Base-by-base conservation (phyloP, 176 grass and related monocot species). In the Lolium multiflorum region DNA sequence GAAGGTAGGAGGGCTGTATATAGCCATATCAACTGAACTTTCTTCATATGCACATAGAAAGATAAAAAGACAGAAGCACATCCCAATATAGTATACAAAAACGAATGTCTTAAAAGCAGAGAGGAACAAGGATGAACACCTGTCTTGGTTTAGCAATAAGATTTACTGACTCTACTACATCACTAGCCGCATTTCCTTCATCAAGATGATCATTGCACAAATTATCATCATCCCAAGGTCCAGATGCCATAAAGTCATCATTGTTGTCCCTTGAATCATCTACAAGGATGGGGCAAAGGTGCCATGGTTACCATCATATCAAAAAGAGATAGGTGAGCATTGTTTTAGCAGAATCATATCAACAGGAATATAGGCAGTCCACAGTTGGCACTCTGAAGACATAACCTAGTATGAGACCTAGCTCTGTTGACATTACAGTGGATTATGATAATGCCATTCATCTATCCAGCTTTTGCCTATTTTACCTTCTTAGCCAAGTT, bases 131-230 rank as follows among this genome's bases (percentile, higher is more conserved):
- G 20, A 55, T 62, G 65, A 35, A 35, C 75, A 98, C 96, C 92
- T 98, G 93, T 76, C 96, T 94, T 26, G 93, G 96, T 83, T 94
- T 91, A 84, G 81, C 38, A 61, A 96, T 85, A 78, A 98, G 91
- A 82, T 78, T 91, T 28, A 91, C 92, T 80, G 84, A 76, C 37
- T 94, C 93, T 71, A 89, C 90, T 79, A 78, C 69, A 81, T 85
- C 89, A 74, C 84, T 90, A 85, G 43, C 82, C 18, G 67, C 73
- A 87, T 89, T 81, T 74, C 82, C 94, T 85, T 92, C 92, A 81
- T 96, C 82, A 50, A 74, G n/a, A 6, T 94, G 20, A 88, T 96
- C 88, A 74, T 61, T 86, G 48, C 81, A 83, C 43, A 81, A 63
- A 80, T 77, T 83, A 71, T 92, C 90, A 88, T 91, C 86, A 83